Evolutionary conservation across 1,284 basidiomycete genomes (phyloP), one percentile per base, ranked within the genome.

Genomic region (Cryptococcus sp.): DNA sequence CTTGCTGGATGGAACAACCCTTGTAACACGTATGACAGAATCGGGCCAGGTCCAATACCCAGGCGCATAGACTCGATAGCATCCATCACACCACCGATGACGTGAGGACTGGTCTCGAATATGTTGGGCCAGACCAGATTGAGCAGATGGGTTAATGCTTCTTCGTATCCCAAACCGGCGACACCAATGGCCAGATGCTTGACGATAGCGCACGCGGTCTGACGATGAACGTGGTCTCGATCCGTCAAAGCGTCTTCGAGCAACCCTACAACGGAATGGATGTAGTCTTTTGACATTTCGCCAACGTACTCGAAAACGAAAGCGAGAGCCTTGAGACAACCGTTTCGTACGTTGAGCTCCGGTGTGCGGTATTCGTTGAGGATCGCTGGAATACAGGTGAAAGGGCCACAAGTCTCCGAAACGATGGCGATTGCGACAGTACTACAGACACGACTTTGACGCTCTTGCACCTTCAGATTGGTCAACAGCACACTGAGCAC

Each of bases 251-350:
- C 94, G 69, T 99, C 96, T 79, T 99, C 96, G 46, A 99, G 86
- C 84, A 97, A 93, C 13, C 93, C 94, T 55, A 98, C 90, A 19
- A 98, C 93, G 1, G 92, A 95, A 80, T 98, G 93, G 72, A 90
- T 90, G 77, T 99, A 99, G 81, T 97, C 96, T 41, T 96, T 95
- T 27, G 93, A 94, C 82, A 98, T 95, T 44, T 97, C 96, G n/a
- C 96, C 96, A 70, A 99, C 95, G 74, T 99, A 99, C 83, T 99
- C 96, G 75, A 99, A 99, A 60, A 99, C 89, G 83, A 97, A 99
- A 5, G 94, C 93, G 27, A 99, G 84, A 0, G 96, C 94, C 78
- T 99, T 99, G 63, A 99, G 83, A 85, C 95, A 99, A 62, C 96
- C 96, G n/a, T 95, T 99, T 55, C 96, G 89, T 47, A 99, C 96